phyloP scores from a whole-genome alignment of 805 yeast species.

The Zygoascus tannicola region DNA sequence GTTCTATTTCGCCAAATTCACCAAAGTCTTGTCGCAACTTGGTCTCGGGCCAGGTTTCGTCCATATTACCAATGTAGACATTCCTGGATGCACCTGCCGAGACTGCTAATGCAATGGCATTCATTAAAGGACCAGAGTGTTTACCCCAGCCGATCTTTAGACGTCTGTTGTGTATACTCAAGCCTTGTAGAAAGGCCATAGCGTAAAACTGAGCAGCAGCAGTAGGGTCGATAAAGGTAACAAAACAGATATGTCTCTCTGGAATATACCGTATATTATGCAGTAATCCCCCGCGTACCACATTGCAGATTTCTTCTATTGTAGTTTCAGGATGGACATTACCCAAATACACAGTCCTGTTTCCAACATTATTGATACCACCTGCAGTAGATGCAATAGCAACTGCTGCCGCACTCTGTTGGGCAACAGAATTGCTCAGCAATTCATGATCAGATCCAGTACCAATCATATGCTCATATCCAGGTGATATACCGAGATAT shows the following conservation, averaged over 20 bases:
- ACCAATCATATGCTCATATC: conserved; percentile 57
- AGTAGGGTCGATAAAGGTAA: conserved; percentile 91
- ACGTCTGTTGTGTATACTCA: conserved; percentile 74
- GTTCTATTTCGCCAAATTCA: conserved; percentile 90
- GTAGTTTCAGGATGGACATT: conserved; percentile 81
- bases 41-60: conserved; percentile 36
- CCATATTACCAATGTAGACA: conserved; percentile 74
- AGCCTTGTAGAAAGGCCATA: conserved; percentile 81
- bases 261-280: conserved; percentile 72
- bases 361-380: conserved; percentile 85
- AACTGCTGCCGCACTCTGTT: conserved; percentile 96
- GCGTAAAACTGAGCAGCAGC: conserved; percentile 98
- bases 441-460: conserved; percentile 41
- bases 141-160: conserved; percentile 97
- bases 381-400: conserved; percentile 93
- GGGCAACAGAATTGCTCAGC: conserved; percentile 47
- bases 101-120: conserved; percentile 80
- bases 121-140: conserved; percentile 85
- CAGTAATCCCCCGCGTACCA: conserved; percentile 87
- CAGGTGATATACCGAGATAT: conserved; percentile 83
- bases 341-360: conserved; percentile 87
- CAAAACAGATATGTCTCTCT: conserved; percentile 87
- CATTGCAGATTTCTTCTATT: conserved; percentile 90
- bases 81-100: conserved; percentile 92
- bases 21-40: conserved; percentile 65